phyloP scores from a whole-genome alignment of 192 early-diverging fungal species.

The Phlyctochytrium arcticum region DNA sequence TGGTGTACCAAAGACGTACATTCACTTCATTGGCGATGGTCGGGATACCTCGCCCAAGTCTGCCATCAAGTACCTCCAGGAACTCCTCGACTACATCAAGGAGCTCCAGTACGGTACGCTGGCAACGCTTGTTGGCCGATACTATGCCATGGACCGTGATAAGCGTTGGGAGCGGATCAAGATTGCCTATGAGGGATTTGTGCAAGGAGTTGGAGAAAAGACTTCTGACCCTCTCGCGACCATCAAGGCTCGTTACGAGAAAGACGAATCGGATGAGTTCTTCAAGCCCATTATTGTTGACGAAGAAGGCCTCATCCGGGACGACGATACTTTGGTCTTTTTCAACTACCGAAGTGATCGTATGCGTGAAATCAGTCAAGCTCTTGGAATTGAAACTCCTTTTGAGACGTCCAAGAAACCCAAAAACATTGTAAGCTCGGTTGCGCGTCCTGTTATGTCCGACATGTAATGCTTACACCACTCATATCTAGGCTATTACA shows the following conservation, averaged over 20 bases:
- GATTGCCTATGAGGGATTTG: conserved; percentile 89
- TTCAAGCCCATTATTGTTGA: conserved; percentile 96
- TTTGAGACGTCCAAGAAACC: conserved; percentile 76
- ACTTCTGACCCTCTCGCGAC: conserved; percentile 52
- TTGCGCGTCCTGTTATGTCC: too few species aligned
- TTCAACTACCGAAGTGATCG: conserved; percentile 99
- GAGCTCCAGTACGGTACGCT: conserved; percentile 70
- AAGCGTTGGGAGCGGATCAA: conserved; percentile 99
- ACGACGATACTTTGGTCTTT: conserved; percentile 90
- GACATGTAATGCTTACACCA: too few species aligned
- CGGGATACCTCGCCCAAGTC: conserved; percentile 94
- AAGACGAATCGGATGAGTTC: conserved; percentile 99
- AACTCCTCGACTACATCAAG: conserved; percentile 60
- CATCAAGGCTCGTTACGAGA: conserved; percentile 81
- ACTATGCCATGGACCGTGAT: conserved; percentile 99
- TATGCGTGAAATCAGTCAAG: conserved; percentile 86
- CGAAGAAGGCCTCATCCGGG: conserved; percentile 70
- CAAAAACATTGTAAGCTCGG: conserved; percentile 62
- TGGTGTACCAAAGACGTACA: conserved; percentile 77
- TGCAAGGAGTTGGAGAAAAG: conserved; percentile 67
- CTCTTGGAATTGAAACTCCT: conserved; percentile 84
- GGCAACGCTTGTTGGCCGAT: conserved; percentile 92
- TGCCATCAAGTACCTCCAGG: conserved; percentile 70
- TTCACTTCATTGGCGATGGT: conserved; percentile 98
- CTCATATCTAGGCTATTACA: conserved; percentile 59